Evolutionary conservation across 352 stramenopile species (phyloP).

Genomic region (Aphanomyces euteiches): DNA sequence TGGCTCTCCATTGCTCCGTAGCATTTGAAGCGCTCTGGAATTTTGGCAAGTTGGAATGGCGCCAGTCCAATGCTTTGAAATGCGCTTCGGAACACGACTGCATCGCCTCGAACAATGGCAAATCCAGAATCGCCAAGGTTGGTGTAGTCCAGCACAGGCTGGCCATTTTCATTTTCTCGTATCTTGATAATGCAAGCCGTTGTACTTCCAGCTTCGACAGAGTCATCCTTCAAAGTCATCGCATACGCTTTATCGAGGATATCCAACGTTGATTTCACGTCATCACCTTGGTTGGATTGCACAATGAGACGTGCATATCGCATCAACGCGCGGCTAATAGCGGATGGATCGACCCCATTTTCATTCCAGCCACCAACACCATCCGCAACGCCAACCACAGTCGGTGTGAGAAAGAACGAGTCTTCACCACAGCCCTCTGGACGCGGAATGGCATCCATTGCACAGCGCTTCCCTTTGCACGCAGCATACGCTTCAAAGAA

Average conservation of each 20-base stretch:
- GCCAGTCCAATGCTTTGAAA: slow-evolving; percentile 63
- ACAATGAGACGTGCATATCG: slow-evolving; percentile 56
- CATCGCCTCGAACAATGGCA: slow-evolving; percentile 57
- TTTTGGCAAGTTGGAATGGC: slow-evolving; percentile 74
- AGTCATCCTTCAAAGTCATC: slow-evolving; percentile 55
- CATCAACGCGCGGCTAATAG: slow-evolving; percentile 75
- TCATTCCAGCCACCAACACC: slow-evolving; percentile 79
- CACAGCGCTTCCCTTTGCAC: slow-evolving; percentile 67
- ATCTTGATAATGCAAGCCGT: slow-evolving; percentile 71
- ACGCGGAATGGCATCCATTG: slow-evolving; percentile 44
- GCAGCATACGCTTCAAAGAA: slow-evolving; percentile 68
- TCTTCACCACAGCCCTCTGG: slow-evolving; percentile 63
- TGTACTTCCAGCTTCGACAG: slow-evolving; percentile 71
- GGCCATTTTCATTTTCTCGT: slow-evolving; percentile 41
- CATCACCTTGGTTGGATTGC: slow-evolving; percentile 31
- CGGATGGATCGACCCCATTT: slow-evolving; percentile 69
- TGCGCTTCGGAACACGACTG: slow-evolving; percentile 67
- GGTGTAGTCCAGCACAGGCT: slow-evolving; percentile 65
- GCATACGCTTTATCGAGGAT: slow-evolving; percentile 57
- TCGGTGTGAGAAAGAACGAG: slow-evolving; percentile 66
- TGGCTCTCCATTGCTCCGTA: slow-evolving; percentile 78
- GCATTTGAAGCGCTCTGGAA: slow-evolving; percentile 62
- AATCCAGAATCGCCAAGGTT: slow-evolving; percentile 79
- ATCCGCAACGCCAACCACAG: slow-evolving; percentile 65
- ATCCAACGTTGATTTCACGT: slow-evolving; percentile 45